phyloP scores from a whole-genome alignment of 257 asterid species.

The Solanum virginianum region DNA sequence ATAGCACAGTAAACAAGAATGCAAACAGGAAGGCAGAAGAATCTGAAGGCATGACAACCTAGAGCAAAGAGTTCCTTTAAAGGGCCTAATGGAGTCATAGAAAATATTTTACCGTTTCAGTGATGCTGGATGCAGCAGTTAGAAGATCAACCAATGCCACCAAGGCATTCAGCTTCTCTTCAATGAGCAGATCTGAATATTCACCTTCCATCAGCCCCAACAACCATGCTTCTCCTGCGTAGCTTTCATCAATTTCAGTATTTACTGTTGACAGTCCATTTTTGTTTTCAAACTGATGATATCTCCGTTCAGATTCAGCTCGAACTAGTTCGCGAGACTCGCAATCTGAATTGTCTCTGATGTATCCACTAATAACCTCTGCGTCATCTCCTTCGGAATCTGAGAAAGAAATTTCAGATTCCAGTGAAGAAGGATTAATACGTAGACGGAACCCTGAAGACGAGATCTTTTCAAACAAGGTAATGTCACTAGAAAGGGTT shows the following conservation, averaged over 20 bases:
- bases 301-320: conserved; percentile 14
- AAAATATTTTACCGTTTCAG: conserved; percentile 58
- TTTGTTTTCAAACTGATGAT: conserved; percentile 20
- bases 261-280: conserved; percentile 13
- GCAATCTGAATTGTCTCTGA: conserved; percentile 42
- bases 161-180: conserved; percentile 74
- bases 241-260: conserved; percentile 94
- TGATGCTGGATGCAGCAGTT: conserved; percentile 60
- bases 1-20: not conserved
- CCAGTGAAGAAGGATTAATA: conserved; percentile 40
- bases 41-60: not conserved
- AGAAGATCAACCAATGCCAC: conserved; percentile 68
- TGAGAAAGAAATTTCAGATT: conserved; percentile 42
- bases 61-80: not conserved
- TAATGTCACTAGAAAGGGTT: conserved; percentile 72
- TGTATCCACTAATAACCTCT: conserved; percentile 42
- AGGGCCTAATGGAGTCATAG: not conserved
- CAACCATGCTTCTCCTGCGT: conserved; percentile 90
- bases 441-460: conserved; percentile 78
- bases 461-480: conserved; percentile 89
- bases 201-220: conserved; percentile 94
- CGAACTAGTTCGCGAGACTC: conserved; percentile 40
- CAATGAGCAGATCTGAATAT: conserved; percentile 81
- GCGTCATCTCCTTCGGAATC: conserved; percentile 70
- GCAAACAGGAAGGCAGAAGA: not conserved